Base-by-base conservation (phyloP, 2,329 filamentous ascomycete species). In the Colletotrichum aenigma region DNA sequence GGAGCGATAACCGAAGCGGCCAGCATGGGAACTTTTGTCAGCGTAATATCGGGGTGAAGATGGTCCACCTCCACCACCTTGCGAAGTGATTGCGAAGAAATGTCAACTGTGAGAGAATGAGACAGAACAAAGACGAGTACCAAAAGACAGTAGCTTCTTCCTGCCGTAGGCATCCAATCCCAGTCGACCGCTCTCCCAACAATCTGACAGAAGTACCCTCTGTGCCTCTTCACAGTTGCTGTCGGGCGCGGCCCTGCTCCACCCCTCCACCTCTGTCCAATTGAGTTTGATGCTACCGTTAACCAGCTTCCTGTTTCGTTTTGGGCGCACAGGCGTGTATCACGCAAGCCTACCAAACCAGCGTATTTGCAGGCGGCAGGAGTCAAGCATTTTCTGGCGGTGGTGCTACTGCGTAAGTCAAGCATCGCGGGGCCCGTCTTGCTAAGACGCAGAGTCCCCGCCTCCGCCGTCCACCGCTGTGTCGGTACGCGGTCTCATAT, bases 221-320 rank as follows among this genome's bases (percentile, higher is more conserved):
- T 2, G 34, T 36, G 34, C 34, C 34, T 58, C 24, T 16, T 52
- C 43, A 52, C 15, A 26, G 28, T 32, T 21, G 30, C 43, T 32
- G 36, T 21, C 28, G 34, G 56, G 34, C 58, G 58, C 13, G 58
- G 32, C 26, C 18, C 16, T 60, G 38, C 72, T 28, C 74, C 74
- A 74, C 74, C 60, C 34, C 64, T 28, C 30, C 34, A 62, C 21
- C 28, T n/a, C 16, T 12, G 30, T 58, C 70, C 70, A 73, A 75
- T 73, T 30, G 70, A 73, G 36, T 73, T 72, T 28, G 30, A 10
- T 48, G 52, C 28, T 30, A 34, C 32, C 12, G 60, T 71, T 74
- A 30, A 26, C 38, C 62, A 75, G 70, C 74, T 76, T 76, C 74
- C 74, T 76, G 48, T 74, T 74, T 76, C 28, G 74, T 73, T 76